Conservation (phyloP, 208 protist species). For the Tritrichomonas musculus region DNA sequence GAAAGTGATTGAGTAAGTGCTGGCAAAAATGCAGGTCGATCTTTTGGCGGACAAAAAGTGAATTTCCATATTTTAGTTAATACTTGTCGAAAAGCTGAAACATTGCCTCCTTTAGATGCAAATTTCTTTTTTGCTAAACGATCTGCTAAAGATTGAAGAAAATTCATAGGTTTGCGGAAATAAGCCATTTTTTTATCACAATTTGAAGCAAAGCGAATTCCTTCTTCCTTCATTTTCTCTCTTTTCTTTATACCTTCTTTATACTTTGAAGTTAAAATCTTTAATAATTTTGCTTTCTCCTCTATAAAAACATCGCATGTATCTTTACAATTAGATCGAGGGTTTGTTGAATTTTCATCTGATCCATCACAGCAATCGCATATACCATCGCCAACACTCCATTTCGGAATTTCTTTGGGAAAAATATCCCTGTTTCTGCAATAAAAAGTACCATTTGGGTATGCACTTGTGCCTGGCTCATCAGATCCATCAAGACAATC, state of each 20-base stretch:
- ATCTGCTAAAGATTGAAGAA: not conserved
- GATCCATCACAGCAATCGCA: slow-evolving; percentile 27
- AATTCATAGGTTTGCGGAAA: not conserved
- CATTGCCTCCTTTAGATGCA: too few relatives aligned
- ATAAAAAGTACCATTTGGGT: not conserved
- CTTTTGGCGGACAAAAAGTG: not conserved
- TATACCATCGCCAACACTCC: slow-evolving; percentile 30
- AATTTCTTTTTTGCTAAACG: not conserved
- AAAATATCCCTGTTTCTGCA: not conserved
- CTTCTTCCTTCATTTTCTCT: not conserved
- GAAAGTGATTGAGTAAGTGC: not conserved
- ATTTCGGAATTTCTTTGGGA: not conserved
- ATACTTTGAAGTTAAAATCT: not conserved
- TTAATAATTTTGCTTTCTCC: not conserved
- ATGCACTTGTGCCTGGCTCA: not conserved
- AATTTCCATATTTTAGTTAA: not conserved
- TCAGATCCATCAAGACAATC: slow-evolving; percentile 18
- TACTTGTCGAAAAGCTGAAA: not conserved
- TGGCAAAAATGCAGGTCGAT: not conserved
- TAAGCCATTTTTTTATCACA: not conserved
- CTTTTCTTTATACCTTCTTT: not conserved
- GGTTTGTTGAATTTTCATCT: not conserved
- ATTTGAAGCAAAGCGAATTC: not conserved
- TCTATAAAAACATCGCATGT: not conserved
- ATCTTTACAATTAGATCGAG: not conserved